Evolutionary conservation across 2,329 filamentous ascomycete genomes (phyloP), one percentile per base, ranked within the genome.

Genomic region (Colletotrichum sp.): DNA sequence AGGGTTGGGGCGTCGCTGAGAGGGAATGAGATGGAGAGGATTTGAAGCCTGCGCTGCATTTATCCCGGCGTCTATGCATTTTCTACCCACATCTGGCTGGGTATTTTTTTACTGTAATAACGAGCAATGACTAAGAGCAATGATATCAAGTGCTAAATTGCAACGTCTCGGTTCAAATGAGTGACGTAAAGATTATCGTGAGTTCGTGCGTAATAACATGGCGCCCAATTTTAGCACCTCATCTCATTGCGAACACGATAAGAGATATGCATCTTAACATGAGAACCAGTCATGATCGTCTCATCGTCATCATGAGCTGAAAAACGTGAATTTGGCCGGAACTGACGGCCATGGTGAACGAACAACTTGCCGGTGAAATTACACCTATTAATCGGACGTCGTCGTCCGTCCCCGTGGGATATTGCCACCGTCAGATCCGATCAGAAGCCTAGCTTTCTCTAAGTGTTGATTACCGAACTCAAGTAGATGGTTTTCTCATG

Each of bases 41-140:
- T 34, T 26, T 13, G 24, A 52, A 26, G 24, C 43, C 43, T 21
- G 36, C 38, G 26, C 48, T 69, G 73, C 74, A 75, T 74, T 52
- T 70, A 55, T 36, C 24, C 48, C 28, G 74, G 74, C 71, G 74
- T 76, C 52, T 34, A 66, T 71, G 65, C 9, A 21, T 63, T 66
- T 34, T 43, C 43, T 52, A 21, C n/a, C 43, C 24, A 32, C 58
- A 59, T 28, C 30, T 21, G 24, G 61, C 52, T n/a, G 30, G 63
- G 18, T 61, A 61, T 26, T 62, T 71, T 36, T 52, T 48, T 70
- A 48, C 55, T 66, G 66, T 70, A 73, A 56, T 70, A 71, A 74
- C 71, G 73, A 75, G 73, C 69, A 73, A 73, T 69, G 73, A 71
- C 28, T 48, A 52, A 59, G 58, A 73, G 14, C 30, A 69, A 64